A percentile compares a stretch with the other conserved stretches of the same genome.
phyloP scores from a whole-genome alignment of 176 grass and related monocot species.

The Ensete ventricosum region DNA sequence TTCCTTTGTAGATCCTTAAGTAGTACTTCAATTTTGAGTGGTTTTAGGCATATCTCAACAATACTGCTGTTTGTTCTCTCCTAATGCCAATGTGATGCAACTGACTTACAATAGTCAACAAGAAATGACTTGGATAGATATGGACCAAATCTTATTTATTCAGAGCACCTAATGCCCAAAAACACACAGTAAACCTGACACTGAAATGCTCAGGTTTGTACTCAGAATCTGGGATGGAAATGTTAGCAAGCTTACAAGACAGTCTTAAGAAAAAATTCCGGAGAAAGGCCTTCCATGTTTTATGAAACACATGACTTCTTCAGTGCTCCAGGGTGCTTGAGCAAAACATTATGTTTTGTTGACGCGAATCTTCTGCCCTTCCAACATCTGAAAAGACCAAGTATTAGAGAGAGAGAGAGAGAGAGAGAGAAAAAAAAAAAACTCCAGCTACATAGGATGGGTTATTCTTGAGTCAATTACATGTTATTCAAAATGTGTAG shows the following conservation, averaged over 20 bases:
- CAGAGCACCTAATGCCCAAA: neutral
- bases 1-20: no score
- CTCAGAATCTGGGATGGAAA: no score
- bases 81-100: neutral
- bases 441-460: neutral
- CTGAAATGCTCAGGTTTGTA: neutral
- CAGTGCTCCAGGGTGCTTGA: neutral
- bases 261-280: neutral
- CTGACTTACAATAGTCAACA: neutral
- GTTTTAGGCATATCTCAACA: neutral
- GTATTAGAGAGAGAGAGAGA: neutral
- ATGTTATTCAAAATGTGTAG: no score
- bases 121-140: neutral
- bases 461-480: no score
- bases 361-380: constrained; percentile 93
- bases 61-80: neutral
- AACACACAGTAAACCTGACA: neutral
- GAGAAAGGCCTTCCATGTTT: neutral
- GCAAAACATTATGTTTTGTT: constrained; percentile 58
- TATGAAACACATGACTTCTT: neutral
- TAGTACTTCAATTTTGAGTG: no score
- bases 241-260: neutral
- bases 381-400: constrained; percentile 60
- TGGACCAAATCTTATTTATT: neutral
- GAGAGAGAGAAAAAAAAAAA: no score